Conservation (phyloP, 108 stramenopile species). For the Chaetoceros tenuissimus region DNA sequence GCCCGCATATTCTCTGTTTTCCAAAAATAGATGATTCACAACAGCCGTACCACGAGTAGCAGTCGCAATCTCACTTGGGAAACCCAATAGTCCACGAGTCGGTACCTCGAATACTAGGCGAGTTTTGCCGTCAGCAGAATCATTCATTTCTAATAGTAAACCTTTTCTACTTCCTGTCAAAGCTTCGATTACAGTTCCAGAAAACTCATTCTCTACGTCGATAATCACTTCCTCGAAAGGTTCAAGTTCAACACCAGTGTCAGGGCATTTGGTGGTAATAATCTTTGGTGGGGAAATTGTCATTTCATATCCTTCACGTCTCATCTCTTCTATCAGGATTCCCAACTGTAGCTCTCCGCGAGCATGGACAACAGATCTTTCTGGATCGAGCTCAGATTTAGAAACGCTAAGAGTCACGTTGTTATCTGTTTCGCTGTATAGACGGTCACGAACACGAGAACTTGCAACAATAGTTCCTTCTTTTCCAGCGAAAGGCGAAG, state of each 20-base stretch:
- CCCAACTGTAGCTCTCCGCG: slow-evolving; percentile 91
- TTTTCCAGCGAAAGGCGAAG: slow-evolving; percentile 89
- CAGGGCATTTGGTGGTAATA: slow-evolving; percentile 56
- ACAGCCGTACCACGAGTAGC: slow-evolving; percentile 88
- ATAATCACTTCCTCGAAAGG: slow-evolving; percentile 94
- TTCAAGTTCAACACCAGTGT: slow-evolving; percentile 72
- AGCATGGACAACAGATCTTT: slow-evolving; percentile 62
- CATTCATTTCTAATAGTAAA: slow-evolving; percentile 74
- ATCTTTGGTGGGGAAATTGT: slow-evolving; percentile 90
- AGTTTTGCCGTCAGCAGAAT: slow-evolving; percentile 68
- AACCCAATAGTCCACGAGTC: slow-evolving; percentile 89
- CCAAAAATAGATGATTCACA: slow-evolving; percentile 84
- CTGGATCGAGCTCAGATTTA: slow-evolving; percentile 53
- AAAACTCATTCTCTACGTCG: slow-evolving; percentile 81
- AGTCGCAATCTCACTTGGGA: slow-evolving; percentile 88
- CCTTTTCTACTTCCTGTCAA: slow-evolving; percentile 90
- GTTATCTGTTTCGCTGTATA: slow-evolving; percentile 86
- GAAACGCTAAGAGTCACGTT: slow-evolving; percentile 88
- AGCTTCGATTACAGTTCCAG: slow-evolving; percentile 84
- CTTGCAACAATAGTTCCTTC: slow-evolving; percentile 90
- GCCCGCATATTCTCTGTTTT: slow-evolving; percentile 79
- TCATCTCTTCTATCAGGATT: slow-evolving; percentile 95
- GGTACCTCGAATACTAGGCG: slow-evolving; percentile 89
- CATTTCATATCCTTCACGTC: slow-evolving; percentile 96
- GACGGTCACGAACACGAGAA: slow-evolving; percentile 75